Base-by-base conservation (phyloP, 495 filamentous ascomycete species). In the Friedmanniomyces simplex region DNA sequence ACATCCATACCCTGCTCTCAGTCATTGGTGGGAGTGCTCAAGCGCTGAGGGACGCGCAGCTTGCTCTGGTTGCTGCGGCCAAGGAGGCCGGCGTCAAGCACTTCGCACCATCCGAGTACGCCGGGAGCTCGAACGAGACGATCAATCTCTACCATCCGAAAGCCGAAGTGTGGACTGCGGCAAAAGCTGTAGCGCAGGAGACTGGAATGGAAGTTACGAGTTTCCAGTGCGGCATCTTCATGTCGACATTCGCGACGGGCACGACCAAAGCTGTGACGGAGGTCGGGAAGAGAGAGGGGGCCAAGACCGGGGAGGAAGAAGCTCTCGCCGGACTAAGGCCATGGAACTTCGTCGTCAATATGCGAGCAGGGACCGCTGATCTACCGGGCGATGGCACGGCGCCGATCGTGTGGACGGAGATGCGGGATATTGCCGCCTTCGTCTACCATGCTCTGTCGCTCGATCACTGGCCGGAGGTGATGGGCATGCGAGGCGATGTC, bases 71-170 rank as follows among this genome's bases (percentile, higher is more conserved):
- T 30, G 48, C 32, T 22, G 66, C 66, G 10, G 54, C 54, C 20
- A 47, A 48, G 20, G 64, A 51, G 30, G 64, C 64, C 10, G 60
- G 61, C 24, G 64, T 68, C 11, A 64, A 53, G 39, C 64, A 64
- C 34, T 68, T 66, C 26, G 61, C 63, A 5, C 66, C 66, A 24
- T 59, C 54, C 39, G 65, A 68, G 37, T 68, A 59, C 28, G 65
- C 62, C 4, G 36, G 46, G 24, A 24, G 12, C 13, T 13, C 12
- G 46, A 58, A 57, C 20, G 57, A 55, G 2, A 36, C 22, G 13
- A 52, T 65, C 21, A 61, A 63, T 24, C 47, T 60, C n/a, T 65
- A 58, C 43, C 30, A 22, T 8, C 7, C 11, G 1, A 64, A 66
- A 54, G 53, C 36, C 25, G 51, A 49, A 18, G 63, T 64, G n/a